Evolutionary conservation across 1,284 basidiomycete species (phyloP), one percentile per base, ranked within the genome.

Genomic region (Moesziomyces sp.): DNA sequence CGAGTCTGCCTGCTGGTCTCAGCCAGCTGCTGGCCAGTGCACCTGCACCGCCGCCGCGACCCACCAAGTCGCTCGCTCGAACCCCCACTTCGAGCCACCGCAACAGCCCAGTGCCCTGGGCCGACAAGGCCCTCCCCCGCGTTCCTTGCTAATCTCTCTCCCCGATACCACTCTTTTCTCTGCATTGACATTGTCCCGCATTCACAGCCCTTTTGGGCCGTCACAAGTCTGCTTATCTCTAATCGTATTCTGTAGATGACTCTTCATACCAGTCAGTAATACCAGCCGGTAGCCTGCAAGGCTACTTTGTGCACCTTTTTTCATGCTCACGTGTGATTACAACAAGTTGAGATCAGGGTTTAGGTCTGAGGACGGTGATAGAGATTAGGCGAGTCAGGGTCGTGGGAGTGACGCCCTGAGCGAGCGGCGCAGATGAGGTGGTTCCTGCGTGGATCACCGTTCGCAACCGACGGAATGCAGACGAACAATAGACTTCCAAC

Each of bases 91-190:
- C 55, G n/a, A 58, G 55, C 21, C 47, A 33, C 47, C 46, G 62
- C 24, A 52, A 52, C 53, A 60, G 63, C 46, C 57, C 57, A 13
- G 63, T 59, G 0, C 54, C 53, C 30, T 53, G 38, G 21, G 3
- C 26, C 3, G 33, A 60, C n/a, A 67, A 67, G 40, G 46, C 58
- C 7, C 58, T 67, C 6, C 64, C 58, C 13, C 21, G 28, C 14
- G 18, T 60, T 49, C 58, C 64, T 35, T 60, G 64, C 50, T 67
- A 67, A 67, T 56, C 33, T 21, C n/a, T 13, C 21, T 5, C 10
- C 13, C 11, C 6, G 19, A 49, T 40, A 47, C 53, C 18, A 28
- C 45, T 38, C 13, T 40, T 18, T 40, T 40, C 18, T 24, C 43
- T 47, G 42, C 23, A 14, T 19, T 21, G 48, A 21, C 43, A 40